phyloP scores from a whole-genome alignment of 2,329 filamentous ascomycete genomes.

The Calonectria fujianensis region DNA sequence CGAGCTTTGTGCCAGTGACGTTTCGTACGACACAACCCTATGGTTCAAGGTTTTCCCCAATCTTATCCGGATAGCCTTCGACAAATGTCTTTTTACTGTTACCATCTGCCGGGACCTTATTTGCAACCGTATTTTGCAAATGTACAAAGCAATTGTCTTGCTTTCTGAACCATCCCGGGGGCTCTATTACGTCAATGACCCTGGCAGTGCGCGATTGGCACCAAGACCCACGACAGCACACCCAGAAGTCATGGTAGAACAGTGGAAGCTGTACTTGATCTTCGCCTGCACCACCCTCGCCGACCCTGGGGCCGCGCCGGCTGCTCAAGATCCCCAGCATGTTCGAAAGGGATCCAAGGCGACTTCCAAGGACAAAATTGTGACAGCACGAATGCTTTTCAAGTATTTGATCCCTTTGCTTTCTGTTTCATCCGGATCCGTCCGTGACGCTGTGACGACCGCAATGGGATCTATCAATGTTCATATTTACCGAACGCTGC shows the following conservation, averaged over 20 bases:
- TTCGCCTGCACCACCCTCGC: slow-evolving; percentile 97
- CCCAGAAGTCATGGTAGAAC: slow-evolving; percentile 92
- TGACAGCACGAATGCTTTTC: slow-evolving; percentile 92
- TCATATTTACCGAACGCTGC: slow-evolving; percentile 91
- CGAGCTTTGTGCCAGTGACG: slow-evolving; percentile 95
- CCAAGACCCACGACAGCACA: slow-evolving; percentile 80
- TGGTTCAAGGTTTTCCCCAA: slow-evolving; percentile 99
- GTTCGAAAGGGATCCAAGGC: slow-evolving; percentile 86
- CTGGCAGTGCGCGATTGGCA: slow-evolving; percentile 70
- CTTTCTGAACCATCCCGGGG: slow-evolving; percentile 84
- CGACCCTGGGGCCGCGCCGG: slow-evolving; percentile 79
- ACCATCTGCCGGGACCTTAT: slow-evolving; percentile 93
- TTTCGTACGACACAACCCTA: slow-evolving; percentile 93
- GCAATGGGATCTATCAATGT: slow-evolving; percentile 96
- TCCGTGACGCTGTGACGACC: slow-evolving; percentile 92
- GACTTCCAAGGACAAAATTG: slow-evolving; percentile 83
- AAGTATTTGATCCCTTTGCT: slow-evolving; percentile 93
- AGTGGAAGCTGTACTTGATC: slow-evolving; percentile 98
- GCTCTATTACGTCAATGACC: slow-evolving; percentile 77
- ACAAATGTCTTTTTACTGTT: slow-evolving; percentile 93
- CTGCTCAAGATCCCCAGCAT: slow-evolving; percentile 79
- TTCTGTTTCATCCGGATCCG: slow-evolving; percentile 84
- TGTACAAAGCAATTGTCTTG: slow-evolving; percentile 89
- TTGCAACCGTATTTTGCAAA: slow-evolving; percentile 92
- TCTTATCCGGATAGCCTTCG: slow-evolving; percentile 90